Conservation (phyloP, 139 green algal species). For the Penium margaritaceum region DNA sequence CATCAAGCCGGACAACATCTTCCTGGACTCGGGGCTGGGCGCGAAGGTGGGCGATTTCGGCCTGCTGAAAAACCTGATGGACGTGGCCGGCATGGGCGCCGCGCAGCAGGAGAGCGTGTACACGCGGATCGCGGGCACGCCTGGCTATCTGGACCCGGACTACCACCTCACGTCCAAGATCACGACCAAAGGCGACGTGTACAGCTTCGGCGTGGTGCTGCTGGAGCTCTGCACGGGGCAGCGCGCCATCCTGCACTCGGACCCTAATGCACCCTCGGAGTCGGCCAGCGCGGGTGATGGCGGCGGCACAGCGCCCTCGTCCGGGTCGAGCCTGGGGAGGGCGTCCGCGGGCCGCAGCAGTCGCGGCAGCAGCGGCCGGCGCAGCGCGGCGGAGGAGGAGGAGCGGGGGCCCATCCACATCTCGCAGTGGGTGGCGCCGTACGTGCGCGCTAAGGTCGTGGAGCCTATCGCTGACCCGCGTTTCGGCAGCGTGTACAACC, state of each 20-base stretch:
- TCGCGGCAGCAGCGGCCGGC: no score
- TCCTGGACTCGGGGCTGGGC: conserved; percentile 24
- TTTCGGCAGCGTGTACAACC: conserved; percentile 6
- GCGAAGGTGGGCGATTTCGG: conserved; percentile 18
- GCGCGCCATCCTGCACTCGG: neutral
- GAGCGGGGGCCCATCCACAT: conserved; percentile 5
- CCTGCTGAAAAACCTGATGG: conserved; percentile 3
- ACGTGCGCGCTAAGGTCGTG: conserved; percentile 4
- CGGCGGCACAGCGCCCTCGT: no score
- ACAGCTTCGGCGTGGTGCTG: conserved; percentile 15
- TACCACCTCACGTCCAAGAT: conserved; percentile 12
- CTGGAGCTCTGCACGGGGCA: conserved; percentile 7
- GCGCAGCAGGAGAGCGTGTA: neutral
- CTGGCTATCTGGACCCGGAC: conserved; percentile 15
- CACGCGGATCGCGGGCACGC: neutral
- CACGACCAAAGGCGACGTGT: conserved; percentile 13
- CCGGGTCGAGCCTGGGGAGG: no score
- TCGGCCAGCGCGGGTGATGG: no score
- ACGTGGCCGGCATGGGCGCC: neutral
- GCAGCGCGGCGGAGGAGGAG: neutral
- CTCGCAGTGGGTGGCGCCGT: conserved; percentile 2
- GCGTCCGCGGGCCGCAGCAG: no score
- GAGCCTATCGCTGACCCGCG: conserved; percentile 21
- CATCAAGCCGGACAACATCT: conserved; percentile 34
- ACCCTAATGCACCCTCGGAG: no score